These are phyloP conservation scores for Penicillium herquei DNA, from an alignment of 495 filamentous ascomycete genomes.

Conservation along the genomic window DNA sequence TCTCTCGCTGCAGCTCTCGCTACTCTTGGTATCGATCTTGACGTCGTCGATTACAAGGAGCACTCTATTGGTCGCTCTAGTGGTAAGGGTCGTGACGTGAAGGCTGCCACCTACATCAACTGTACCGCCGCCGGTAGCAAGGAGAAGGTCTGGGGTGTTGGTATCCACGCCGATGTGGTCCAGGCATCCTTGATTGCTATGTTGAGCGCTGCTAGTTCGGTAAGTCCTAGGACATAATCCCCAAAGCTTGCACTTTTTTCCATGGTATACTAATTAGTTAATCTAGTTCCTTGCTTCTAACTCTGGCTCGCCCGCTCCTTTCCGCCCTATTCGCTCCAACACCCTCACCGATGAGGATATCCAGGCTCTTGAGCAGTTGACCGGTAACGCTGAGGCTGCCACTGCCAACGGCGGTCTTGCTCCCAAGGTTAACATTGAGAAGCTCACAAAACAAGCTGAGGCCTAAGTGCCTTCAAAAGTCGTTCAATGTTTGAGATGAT, in stretches of 20 bases:
- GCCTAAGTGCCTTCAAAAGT: constrained; percentile 26
- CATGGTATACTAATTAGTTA: constrained; percentile 9
- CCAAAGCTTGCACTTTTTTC: neutral
- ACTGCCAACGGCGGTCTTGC: constrained; percentile 19
- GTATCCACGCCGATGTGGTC: constrained; percentile 92
- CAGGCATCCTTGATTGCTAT: constrained; percentile 90
- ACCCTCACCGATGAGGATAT: constrained; percentile 46
- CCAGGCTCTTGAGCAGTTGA: constrained; percentile 42
- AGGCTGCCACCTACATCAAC: constrained; percentile 93
- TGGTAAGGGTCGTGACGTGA: constrained; percentile 69
- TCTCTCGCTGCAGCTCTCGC: constrained; percentile 80
- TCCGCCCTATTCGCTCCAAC: constrained; percentile 47
- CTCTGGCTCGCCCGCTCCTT: constrained; percentile 46
- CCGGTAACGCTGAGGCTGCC: constrained; percentile 18
- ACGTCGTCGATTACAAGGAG: constrained; percentile 95
- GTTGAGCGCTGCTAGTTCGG: constrained; percentile 82
- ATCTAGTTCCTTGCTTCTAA: constrained; percentile 46
- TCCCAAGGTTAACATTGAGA: constrained; percentile 37
- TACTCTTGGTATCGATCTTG: constrained; percentile 80
- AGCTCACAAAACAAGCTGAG: constrained; percentile 35
- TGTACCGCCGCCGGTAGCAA: constrained; percentile 69
- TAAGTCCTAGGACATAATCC: constrained; percentile 47
- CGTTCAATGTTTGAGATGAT: constrained; percentile 3
- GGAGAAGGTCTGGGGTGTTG: constrained; percentile 86
- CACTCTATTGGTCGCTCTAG: constrained; percentile 94